phyloP scores from a whole-genome alignment of 2,329 filamentous ascomycete species.

The Ceratocystis huliohia region DNA sequence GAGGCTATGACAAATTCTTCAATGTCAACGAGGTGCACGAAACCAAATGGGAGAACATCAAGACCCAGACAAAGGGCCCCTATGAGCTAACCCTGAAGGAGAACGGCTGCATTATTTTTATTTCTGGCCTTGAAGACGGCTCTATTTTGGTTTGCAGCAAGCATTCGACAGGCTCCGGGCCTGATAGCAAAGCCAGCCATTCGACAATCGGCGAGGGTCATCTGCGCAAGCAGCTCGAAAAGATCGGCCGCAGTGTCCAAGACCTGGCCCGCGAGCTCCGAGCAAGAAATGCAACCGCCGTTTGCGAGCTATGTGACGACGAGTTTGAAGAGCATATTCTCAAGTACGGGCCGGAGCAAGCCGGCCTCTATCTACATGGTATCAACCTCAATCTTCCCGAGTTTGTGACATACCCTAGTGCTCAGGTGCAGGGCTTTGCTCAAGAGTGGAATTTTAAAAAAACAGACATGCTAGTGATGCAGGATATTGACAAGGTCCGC shows the following conservation, averaged over 20 bases:
- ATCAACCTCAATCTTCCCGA: constrained; percentile 91
- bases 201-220: constrained; percentile 70
- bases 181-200: constrained; percentile 63
- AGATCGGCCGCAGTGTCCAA: constrained; percentile 62
- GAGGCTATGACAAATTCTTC: constrained; percentile 99
- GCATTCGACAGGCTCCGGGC: constrained; percentile 78
- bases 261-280: constrained; percentile 68
- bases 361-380: constrained; percentile 88
- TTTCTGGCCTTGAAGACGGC: constrained; percentile 79
- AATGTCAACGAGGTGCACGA: constrained; percentile 71
- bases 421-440: constrained; percentile 78
- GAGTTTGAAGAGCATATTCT: constrained; percentile 94
- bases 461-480: constrained; percentile 64
- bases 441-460: constrained; percentile 89
- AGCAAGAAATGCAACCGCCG: constrained; percentile 76
- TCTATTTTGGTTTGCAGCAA: constrained; percentile 96
- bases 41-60: constrained; percentile 73
- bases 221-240: constrained; percentile 65
- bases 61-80: constrained; percentile 62
- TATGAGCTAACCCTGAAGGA: constrained; percentile 97
- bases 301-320: constrained; percentile 93
- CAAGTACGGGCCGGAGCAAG: constrained; percentile 67
- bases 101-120: constrained; percentile 99
- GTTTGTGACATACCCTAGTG: constrained; percentile 75
- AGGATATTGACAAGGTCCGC: constrained; percentile 62